Conservation (phyloP, 345 rosid genomes). For the Theobroma cacao region DNA sequence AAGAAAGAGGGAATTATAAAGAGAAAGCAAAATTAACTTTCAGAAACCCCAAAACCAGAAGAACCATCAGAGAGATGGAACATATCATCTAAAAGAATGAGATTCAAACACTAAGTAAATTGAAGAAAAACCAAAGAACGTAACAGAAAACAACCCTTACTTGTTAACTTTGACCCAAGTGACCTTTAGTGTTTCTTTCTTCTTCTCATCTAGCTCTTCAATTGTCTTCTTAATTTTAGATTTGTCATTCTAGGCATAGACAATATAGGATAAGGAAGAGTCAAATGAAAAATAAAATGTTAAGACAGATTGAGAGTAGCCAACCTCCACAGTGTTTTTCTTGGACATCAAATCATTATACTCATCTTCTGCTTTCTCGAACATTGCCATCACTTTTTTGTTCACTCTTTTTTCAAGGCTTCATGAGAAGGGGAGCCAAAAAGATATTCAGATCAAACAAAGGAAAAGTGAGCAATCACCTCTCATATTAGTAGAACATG, state of each 20-base stretch:
- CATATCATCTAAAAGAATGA: neutral
- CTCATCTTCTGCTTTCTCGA: slow-evolving; percentile 99
- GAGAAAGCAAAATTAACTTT: neutral
- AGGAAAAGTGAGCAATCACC: slow-evolving; percentile 1
- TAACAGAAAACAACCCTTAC: slow-evolving; percentile 34
- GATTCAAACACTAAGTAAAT: slow-evolving; percentile 1
- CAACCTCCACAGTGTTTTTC: slow-evolving; percentile 91
- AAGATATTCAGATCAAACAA: slow-evolving; percentile 9
- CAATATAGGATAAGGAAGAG: slow-evolving; percentile 8
- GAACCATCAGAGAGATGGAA: slow-evolving; percentile 2
- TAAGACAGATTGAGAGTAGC: slow-evolving; percentile 22
- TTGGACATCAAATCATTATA: slow-evolving; percentile 76
- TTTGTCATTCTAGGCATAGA: slow-evolving; percentile 65
- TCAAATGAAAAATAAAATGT: slow-evolving; percentile 9
- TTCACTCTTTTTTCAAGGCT: slow-evolving; percentile 95
- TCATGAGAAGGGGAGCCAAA: slow-evolving; percentile 15
- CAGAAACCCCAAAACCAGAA: neutral
- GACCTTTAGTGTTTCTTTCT: slow-evolving; percentile 84
- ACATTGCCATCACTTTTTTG: slow-evolving; percentile 98
- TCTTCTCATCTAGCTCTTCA: slow-evolving; percentile 97
- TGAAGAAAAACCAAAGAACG: slow-evolving; percentile 4
- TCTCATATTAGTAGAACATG: slow-evolving; percentile 3
- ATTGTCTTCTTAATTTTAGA: slow-evolving; percentile 89
- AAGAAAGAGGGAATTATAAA: neutral
- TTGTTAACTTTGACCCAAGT: slow-evolving; percentile 93